A percentile compares a stretch with the other conserved stretches of the same genome.
phyloP scores from a whole-genome alignment of 768 basidiomycete genomes.

The Boletales sp. region DNA sequence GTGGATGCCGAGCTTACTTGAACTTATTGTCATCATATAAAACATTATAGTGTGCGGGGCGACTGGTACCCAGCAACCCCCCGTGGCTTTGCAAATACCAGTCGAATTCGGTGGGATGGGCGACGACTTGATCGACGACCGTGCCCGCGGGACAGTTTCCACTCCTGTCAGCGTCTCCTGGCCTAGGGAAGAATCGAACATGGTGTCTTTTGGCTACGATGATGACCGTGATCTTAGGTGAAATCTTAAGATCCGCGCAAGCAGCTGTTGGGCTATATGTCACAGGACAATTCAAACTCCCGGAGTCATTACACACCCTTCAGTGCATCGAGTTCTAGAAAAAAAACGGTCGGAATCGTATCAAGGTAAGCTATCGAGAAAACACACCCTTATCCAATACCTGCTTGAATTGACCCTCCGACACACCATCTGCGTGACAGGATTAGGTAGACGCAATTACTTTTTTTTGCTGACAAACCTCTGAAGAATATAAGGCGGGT shows the following conservation, averaged over 20 bases:
- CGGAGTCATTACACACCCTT: slow-evolving; percentile 41
- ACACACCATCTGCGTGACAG: slow-evolving; percentile 44
- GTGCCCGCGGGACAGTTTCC: slow-evolving; percentile 78
- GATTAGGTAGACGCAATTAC: slow-evolving; percentile 1
- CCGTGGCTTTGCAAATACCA: slow-evolving; percentile 78
- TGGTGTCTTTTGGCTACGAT: slow-evolving; percentile 67
- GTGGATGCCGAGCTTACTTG: slow-evolving; percentile 35
- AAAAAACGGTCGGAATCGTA: slow-evolving; percentile 1
- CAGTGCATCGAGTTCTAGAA: slow-evolving; percentile 54
- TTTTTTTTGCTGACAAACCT: slow-evolving; percentile 36
- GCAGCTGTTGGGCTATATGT: slow-evolving; percentile 44
- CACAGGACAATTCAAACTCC: background rate
- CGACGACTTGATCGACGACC: slow-evolving; percentile 68
- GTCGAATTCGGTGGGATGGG: slow-evolving; percentile 71
- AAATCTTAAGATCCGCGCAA: slow-evolving; percentile 54
- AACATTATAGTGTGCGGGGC: slow-evolving; percentile 55
- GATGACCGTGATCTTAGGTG: slow-evolving; percentile 68
- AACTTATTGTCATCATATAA: slow-evolving; percentile 54
- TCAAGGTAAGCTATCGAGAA: background rate
- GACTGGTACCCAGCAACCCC: slow-evolving; percentile 73
- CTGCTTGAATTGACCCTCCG: slow-evolving; percentile 50
- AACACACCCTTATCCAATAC: slow-evolving; percentile 52
- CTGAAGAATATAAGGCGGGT: slow-evolving; percentile 76
- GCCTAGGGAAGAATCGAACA: slow-evolving; percentile 51
- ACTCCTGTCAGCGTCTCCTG: slow-evolving; percentile 53